phyloP scores from a whole-genome alignment of 1,284 basidiomycete genomes.

The Xerocomus nothofagi region DNA sequence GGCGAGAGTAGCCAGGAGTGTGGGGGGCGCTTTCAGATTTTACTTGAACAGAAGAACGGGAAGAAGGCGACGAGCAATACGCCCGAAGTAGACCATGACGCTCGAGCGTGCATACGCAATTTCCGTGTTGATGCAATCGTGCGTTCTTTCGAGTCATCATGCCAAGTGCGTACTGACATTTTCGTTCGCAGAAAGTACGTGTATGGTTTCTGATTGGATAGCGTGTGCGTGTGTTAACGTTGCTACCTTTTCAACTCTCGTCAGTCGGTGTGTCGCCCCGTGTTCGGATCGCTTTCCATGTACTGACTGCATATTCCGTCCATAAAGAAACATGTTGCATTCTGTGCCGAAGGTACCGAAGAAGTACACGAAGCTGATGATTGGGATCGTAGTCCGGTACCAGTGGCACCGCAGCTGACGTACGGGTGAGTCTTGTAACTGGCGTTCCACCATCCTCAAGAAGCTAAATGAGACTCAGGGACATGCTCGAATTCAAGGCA shows the following conservation, averaged over 20 bases:
- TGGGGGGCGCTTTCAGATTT: conserved; percentile 28
- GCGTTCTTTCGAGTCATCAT: background rate
- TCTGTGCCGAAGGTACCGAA: conserved; percentile 50
- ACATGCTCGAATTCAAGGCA: conserved; percentile 62
- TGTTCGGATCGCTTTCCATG: background rate
- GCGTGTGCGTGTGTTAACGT: conserved; percentile 6
- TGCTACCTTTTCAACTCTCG: background rate
- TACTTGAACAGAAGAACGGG: conserved; percentile 21
- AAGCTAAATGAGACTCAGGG: conserved; percentile 38
- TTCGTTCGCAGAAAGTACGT: conserved; percentile 22
- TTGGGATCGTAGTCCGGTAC: conserved; percentile 65
- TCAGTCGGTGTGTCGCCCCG: conserved; percentile 15
- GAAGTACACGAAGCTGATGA: conserved; percentile 64
- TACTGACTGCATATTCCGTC: conserved; percentile 4
- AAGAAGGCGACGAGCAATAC: conserved; percentile 7
- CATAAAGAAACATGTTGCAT: conserved; percentile 53
- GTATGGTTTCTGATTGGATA: background rate
- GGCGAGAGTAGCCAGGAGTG: conserved; percentile 14
- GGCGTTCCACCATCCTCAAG: background rate
- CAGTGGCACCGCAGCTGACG: conserved; percentile 47
- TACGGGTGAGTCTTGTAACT: conserved; percentile 47
- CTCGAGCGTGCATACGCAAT: conserved; percentile 28
- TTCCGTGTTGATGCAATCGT: conserved; percentile 27
- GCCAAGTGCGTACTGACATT: conserved; percentile 7
- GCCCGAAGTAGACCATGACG: conserved; percentile 23